These are phyloP conservation scores for Globisporangium echinulatum DNA, from an alignment of 352 stramenopile genomes.

Conservation along the genomic window DNA sequence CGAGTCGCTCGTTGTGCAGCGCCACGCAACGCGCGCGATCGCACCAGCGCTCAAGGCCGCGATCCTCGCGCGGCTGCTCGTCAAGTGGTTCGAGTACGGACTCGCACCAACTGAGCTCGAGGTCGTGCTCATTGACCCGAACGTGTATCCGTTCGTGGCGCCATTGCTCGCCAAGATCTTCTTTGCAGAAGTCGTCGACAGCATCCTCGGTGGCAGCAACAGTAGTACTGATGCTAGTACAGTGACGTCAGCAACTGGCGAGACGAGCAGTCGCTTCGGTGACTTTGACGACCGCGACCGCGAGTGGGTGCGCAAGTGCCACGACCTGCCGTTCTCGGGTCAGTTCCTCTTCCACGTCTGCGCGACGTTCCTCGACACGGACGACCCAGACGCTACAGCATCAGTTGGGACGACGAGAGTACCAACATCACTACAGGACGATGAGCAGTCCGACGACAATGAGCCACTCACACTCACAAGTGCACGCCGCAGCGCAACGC, in stretches of 20 bases:
- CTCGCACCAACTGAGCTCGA: constrained; percentile 54
- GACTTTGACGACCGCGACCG: constrained; percentile 70
- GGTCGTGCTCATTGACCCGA: constrained; percentile 47
- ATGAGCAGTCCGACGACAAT: constrained; percentile 1
- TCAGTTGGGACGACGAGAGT: too few species aligned
- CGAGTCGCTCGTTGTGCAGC: constrained; percentile 52
- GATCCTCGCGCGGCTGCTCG: constrained; percentile 69
- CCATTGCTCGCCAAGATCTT: constrained; percentile 67
- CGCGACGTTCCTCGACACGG: constrained; percentile 43
- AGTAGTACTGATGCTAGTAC: not conserved
- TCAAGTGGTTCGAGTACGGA: constrained; percentile 83
- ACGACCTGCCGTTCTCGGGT: constrained; percentile 66
- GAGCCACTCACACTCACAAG: not conserved
- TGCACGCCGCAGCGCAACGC: constrained; percentile 12
- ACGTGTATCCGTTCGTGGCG: constrained; percentile 55
- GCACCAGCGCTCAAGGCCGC: constrained; percentile 41
- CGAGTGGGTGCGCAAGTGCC: constrained; percentile 72
- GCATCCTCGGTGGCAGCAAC: constrained; percentile 23
- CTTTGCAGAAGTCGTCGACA: constrained; percentile 60
- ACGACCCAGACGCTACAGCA: constrained; percentile 4
- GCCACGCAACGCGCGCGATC: constrained; percentile 21
- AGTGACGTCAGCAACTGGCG: not conserved
- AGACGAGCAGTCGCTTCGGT: not conserved
- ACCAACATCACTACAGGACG: not conserved
- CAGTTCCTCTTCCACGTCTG: constrained; percentile 80